Evolutionary conservation across 2,329 filamentous ascomycete species (phyloP).

Genomic region (Verticillium alfalfae): DNA sequence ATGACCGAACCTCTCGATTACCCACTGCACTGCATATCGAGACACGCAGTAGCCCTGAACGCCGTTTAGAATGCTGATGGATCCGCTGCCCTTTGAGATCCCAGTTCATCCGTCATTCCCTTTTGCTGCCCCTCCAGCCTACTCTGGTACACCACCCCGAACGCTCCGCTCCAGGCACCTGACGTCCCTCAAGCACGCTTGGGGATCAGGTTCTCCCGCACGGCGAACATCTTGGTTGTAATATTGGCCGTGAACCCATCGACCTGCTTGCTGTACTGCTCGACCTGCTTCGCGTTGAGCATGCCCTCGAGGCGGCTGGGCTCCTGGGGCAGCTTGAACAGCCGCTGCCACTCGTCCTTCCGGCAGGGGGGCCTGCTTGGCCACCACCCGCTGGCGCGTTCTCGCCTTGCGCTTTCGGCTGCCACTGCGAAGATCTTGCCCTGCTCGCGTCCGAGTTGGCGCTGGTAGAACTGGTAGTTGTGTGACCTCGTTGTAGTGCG

Average conservation of each 20-base stretch:
- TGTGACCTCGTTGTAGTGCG: conserved; percentile 98
- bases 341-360: conserved; percentile 98
- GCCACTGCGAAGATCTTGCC: conserved; percentile 94
- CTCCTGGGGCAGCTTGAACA: conserved; percentile 97
- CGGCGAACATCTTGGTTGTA: conserved; percentile 96
- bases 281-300: conserved; percentile 91
- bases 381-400: conserved; percentile 77
- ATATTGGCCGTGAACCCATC: conserved; percentile 92
- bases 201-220: conserved; percentile 64
- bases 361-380: conserved; percentile 83
- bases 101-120: conserved; percentile 10
- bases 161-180: background rate
- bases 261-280: conserved; percentile 96
- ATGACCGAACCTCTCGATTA: background rate
- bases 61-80: conserved; percentile 13
- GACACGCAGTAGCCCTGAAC: conserved; percentile 10
- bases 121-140: background rate
- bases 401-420: conserved; percentile 94
- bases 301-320: conserved; percentile 89
- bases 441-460: conserved; percentile 89
- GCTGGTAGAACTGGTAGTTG: conserved; percentile 97
- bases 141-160: background rate
- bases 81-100: conserved; percentile 13
- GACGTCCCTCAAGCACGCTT: conserved; percentile 29
- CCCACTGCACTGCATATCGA: conserved; percentile 1